Conservation (phyloP, 139 green algal species). For the Mychonastes homosphaera region DNA sequence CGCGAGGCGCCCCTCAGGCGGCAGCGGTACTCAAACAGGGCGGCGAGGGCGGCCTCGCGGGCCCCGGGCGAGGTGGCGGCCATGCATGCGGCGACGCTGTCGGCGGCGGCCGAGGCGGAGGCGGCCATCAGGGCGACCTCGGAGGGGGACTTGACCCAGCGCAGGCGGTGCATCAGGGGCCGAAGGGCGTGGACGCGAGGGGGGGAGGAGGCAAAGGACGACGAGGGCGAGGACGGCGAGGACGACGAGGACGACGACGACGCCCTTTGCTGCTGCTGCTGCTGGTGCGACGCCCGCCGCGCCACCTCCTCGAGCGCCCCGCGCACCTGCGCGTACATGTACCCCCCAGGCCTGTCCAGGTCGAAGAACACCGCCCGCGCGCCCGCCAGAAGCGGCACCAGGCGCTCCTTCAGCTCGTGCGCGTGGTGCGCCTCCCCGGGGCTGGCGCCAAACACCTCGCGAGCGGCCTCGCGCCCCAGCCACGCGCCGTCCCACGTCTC, state of each 20-base stretch:
- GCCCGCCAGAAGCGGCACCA: background rate
- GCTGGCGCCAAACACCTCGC: too few species aligned
- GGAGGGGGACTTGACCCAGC: background rate
- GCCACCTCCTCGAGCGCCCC: too few species aligned
- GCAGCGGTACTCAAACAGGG: slow-evolving; percentile 6
- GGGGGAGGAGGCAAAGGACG: background rate
- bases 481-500: slow-evolving; percentile 24
- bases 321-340: too few species aligned
- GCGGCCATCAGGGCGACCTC: background rate
- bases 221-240: too few species aligned
- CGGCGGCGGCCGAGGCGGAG: background rate
- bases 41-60: background rate
- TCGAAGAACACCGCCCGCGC: slow-evolving; percentile 1
- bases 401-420: slow-evolving; percentile 32
- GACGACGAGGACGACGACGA: too few species aligned
- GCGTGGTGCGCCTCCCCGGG: slow-evolving; percentile 41
- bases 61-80: background rate
- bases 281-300: too few species aligned
- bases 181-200: too few species aligned
- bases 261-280: slow-evolving; percentile 1
- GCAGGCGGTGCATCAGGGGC: background rate
- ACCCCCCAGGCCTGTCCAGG: background rate
- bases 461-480: slow-evolving; percentile 17
- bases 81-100: background rate
- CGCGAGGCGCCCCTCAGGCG: slow-evolving; percentile 43